Evolutionary conservation across 768 basidiomycete species (phyloP).

Genomic region (Piloderma croceum): DNA sequence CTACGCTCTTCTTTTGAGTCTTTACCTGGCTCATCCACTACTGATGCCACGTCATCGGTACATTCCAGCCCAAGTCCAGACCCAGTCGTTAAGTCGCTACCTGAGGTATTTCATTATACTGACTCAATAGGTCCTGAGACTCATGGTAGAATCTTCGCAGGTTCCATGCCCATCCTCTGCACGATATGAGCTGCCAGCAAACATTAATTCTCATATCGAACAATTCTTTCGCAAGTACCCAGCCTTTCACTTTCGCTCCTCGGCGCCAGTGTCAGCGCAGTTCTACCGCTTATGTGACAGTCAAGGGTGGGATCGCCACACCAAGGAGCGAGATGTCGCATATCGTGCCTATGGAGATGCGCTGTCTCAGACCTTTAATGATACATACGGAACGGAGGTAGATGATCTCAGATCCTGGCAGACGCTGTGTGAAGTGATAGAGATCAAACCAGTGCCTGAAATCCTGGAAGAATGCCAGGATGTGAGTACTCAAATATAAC

Average conservation of each 20-base stretch:
- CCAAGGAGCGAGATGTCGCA: slow-evolving; percentile 4
- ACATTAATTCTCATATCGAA: background rate
- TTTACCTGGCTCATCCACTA: too few relatives aligned
- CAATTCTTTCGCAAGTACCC: slow-evolving; percentile 14
- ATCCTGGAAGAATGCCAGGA: slow-evolving; percentile 12
- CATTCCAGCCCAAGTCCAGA: too few relatives aligned
- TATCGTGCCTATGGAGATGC: slow-evolving; percentile 6
- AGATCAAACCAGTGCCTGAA: slow-evolving; percentile 13
- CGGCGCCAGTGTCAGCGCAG: slow-evolving; percentile 6
- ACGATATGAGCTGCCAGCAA: too few relatives aligned
- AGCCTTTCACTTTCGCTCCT: slow-evolving; percentile 9
- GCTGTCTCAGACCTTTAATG: slow-evolving; percentile 21
- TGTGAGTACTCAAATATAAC: slow-evolving; percentile 3
- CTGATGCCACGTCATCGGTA: too few relatives aligned
- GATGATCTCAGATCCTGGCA: slow-evolving; percentile 15
- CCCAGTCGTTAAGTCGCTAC: too few relatives aligned
- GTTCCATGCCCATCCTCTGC: too few relatives aligned
- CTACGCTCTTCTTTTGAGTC: too few relatives aligned
- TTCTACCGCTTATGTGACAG: slow-evolving; percentile 14
- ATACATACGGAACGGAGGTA: slow-evolving; percentile 14
- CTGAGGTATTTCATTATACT: too few relatives aligned
- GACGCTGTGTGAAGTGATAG: slow-evolving; percentile 14
- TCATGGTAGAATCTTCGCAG: too few relatives aligned
- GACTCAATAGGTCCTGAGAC: too few relatives aligned
- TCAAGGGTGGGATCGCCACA: slow-evolving; percentile 7